Evolutionary conservation across 2,329 filamentous ascomycete species (phyloP).

Genomic region (Cercospora zeae-maydis): DNA sequence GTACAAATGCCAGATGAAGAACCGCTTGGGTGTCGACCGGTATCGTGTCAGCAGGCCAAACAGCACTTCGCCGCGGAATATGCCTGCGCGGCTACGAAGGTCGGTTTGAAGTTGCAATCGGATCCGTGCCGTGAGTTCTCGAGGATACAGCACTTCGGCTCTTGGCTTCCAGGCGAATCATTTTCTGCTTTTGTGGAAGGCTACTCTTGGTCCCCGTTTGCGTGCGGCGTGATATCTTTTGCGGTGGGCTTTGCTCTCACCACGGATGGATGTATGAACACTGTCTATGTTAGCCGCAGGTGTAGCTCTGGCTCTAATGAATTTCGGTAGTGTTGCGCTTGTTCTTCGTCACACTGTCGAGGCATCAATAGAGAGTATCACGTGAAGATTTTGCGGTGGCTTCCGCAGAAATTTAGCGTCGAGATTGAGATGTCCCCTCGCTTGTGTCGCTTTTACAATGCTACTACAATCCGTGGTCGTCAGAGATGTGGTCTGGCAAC

Average conservation of each 20-base stretch:
- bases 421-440: background rate
- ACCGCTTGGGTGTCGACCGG: slow-evolving; percentile 6
- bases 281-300: slow-evolving; percentile 10
- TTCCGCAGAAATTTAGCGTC: background rate
- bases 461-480: background rate
- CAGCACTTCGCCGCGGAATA: slow-evolving; percentile 16
- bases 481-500: background rate
- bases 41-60: slow-evolving; percentile 8
- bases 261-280: slow-evolving; percentile 12
- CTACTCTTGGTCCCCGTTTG: background rate
- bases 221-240: background rate
- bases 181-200: background rate
- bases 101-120: background rate
- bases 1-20: slow-evolving; percentile 58
- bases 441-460: background rate
- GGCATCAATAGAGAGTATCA: background rate
- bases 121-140: background rate
- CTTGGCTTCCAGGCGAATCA: background rate
- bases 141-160: background rate
- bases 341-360: background rate
- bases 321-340: background rate
- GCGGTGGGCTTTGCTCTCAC: slow-evolving; percentile 1
- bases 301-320: background rate
- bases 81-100: background rate
- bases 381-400: background rate